phyloP scores from a whole-genome alignment of 345 rosid species.

The Euphorbia pulcherrima region DNA sequence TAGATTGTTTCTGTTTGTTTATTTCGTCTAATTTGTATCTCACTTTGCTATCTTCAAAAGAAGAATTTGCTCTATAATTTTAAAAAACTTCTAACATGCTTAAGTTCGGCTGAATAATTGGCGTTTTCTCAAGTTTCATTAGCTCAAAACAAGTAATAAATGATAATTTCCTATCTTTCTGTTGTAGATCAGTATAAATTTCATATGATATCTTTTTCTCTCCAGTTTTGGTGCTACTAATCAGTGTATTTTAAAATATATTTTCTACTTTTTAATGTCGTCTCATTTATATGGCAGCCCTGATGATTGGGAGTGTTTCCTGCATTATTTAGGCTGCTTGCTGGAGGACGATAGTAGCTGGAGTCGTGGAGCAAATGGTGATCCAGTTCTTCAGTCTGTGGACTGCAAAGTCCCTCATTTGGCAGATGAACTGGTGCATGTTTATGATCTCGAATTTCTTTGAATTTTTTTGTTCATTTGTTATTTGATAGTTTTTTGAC shows the following conservation, averaged over 20 bases:
- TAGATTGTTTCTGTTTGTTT: background rate
- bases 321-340: constrained; percentile 84
- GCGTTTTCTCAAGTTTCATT: background rate
- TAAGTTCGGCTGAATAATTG: background rate
- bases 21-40: background rate
- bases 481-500: constrained; percentile 13
- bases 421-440: constrained; percentile 68
- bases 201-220: background rate
- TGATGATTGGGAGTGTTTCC: constrained; percentile 97
- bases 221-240: background rate
- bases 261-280: constrained; percentile 28
- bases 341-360: constrained; percentile 78
- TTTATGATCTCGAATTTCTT: constrained; percentile 19
- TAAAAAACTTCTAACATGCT: background rate
- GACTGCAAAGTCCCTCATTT: constrained; percentile 62
- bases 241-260: background rate
- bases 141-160: background rate
- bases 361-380: constrained; percentile 35
- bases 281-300: constrained; percentile 61
- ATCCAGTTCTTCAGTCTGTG: constrained; percentile 43
- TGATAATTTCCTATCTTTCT: background rate
- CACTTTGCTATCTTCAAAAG: background rate
- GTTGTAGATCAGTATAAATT: background rate
- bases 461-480: constrained; percentile 7
- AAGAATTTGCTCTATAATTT: background rate